Conservation (phyloP, 331 rosid genomes). For the Malus hybrid region DNA sequence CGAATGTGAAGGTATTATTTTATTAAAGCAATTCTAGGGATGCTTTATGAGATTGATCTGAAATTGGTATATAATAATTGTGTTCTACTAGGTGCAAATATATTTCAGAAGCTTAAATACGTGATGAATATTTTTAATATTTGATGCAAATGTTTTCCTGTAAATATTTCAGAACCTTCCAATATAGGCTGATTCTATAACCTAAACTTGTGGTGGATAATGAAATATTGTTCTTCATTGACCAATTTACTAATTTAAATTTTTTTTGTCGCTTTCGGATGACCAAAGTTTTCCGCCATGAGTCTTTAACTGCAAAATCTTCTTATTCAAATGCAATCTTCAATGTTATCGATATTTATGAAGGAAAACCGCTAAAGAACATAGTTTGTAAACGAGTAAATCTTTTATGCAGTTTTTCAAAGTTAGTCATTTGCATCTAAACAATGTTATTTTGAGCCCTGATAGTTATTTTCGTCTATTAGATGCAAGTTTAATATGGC, state of each 20-base stretch:
- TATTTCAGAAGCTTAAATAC: neutral
- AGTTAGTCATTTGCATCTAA: neutral
- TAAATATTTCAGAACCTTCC: neutral
- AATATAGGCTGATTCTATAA: neutral
- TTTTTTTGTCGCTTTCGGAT: neutral
- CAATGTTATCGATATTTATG: neutral
- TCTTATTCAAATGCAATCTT: neutral
- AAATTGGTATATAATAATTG: neutral
- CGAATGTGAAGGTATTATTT: slow-evolving; percentile 69
- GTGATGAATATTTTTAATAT: neutral
- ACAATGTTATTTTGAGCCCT: neutral
- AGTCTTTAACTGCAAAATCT: neutral
- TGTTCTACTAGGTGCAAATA: neutral
- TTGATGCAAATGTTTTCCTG: too few relatives aligned
- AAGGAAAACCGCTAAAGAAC: neutral
- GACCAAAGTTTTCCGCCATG: neutral
- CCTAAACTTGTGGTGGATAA: neutral
- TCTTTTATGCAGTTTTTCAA: neutral
- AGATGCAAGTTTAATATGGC: neutral
- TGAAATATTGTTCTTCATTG: neutral
- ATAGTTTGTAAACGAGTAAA: neutral
- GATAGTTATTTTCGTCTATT: neutral
- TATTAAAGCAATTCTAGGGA: neutral
- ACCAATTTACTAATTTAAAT: neutral
- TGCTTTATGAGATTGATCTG: neutral